These are phyloP conservation scores for Otatea glauca DNA, from an alignment of 176 grass and related monocot species.

Conservation along the genomic window DNA sequence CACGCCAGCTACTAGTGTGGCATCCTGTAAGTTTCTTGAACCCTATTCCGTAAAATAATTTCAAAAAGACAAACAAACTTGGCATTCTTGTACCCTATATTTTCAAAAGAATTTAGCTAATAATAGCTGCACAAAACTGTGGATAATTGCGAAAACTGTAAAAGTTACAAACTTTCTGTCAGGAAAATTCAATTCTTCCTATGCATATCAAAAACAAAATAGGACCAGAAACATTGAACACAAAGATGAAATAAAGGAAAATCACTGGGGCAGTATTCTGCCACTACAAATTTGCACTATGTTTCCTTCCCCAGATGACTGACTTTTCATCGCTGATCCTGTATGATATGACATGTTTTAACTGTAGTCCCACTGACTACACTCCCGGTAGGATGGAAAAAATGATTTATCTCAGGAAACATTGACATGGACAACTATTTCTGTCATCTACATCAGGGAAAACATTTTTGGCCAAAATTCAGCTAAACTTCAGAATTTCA, in stretches of 20 bases:
- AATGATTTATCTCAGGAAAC: neutral
- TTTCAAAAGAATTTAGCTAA: conserved; percentile 3
- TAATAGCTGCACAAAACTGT: neutral
- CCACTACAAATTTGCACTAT: neutral
- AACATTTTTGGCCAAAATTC: too few species aligned
- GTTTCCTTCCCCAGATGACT: neutral
- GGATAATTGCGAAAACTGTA: neutral
- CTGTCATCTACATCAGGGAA: neutral
- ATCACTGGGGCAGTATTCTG: neutral
- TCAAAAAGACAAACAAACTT: neutral
- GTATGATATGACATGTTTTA: conserved; percentile 12
- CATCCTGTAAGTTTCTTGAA: conserved; percentile 79
- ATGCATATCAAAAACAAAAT: conserved; percentile 3
- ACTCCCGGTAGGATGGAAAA: neutral
- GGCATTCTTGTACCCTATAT: conserved; percentile 15
- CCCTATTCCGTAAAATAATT: neutral
- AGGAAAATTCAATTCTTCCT: neutral
- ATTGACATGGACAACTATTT: neutral
- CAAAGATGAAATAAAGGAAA: neutral
- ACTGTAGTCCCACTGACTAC: neutral
- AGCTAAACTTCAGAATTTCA: too few species aligned
- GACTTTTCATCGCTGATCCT: neutral
- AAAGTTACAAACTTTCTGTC: neutral
- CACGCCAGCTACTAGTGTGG: conserved; percentile 88
- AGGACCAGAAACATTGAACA: neutral